phyloP scores from a whole-genome alignment of 345 rosid species.

The Aquilaria sinensis region DNA sequence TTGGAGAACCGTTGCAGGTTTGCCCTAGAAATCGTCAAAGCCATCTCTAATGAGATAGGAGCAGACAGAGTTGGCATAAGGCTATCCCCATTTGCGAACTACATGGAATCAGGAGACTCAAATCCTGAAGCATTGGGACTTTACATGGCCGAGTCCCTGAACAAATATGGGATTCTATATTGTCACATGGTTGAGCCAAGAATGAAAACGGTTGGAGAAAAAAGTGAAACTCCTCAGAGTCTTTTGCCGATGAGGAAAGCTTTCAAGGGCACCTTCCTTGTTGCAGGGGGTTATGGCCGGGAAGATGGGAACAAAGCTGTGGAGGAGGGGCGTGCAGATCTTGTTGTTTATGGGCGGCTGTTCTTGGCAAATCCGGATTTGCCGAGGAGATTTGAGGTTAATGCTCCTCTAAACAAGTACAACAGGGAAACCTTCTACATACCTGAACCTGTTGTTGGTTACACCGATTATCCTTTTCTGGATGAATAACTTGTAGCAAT shows the following conservation, averaged over 20 bases:
- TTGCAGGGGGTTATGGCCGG: conserved; percentile 48
- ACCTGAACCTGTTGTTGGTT: conserved; percentile 49
- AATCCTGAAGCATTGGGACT: conserved; percentile 49
- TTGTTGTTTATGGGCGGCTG: conserved; percentile 48
- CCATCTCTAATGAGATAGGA: conserved; percentile 52
- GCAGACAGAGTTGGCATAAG: conserved; percentile 65
- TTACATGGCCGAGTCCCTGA: conserved; percentile 54
- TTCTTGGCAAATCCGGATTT: conserved; percentile 69
- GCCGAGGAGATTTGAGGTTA: conserved; percentile 49
- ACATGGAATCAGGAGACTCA: conserved; percentile 52
- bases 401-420: conserved; percentile 51
- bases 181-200: conserved; percentile 70
- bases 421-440: conserved; percentile 40
- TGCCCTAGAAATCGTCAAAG: conserved; percentile 51
- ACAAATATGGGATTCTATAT: conserved; percentile 43
- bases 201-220: conserved; percentile 35
- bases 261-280: conserved; percentile 56
- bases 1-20: conserved; percentile 55
- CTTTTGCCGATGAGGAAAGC: conserved; percentile 56
- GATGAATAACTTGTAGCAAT: too few species aligned
- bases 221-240: conserved; percentile 23
- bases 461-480: conserved; percentile 38
- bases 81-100: conserved; percentile 52
- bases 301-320: conserved; percentile 51
- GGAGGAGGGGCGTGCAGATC: conserved; percentile 41